Evolutionary conservation across 164 flowering plant genomes (phyloP), one percentile per base, ranked within the genome.

Genomic region (Stephania japonica): DNA sequence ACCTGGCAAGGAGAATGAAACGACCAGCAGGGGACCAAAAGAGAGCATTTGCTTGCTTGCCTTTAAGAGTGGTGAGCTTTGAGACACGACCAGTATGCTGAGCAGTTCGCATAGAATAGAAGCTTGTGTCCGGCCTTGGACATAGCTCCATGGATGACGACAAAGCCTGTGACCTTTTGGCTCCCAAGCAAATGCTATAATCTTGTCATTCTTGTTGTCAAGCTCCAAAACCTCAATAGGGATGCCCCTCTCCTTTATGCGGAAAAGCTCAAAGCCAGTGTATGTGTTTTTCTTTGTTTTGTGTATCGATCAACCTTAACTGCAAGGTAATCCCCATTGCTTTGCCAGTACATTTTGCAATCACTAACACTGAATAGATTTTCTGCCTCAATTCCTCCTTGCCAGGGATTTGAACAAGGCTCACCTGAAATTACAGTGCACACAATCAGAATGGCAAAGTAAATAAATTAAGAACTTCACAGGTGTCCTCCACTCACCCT

Each of bases 331-430:
- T 96, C 99, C 25, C 99, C 99, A 82, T 87, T 93, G 83, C 98
- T 90, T 80, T 96, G 99, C 99, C 98, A 96, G 69, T 93, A 96
- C 97, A 92, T 96, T 79, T 90, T 89, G 85, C 99, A 96, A 68
- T 96, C 97, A 81, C 97, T 90, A 18, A 93, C 98, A 82, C 97
- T 93, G 84, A 96, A 96, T 12, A 96, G 97, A 81, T 93, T 84
- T 93, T 96, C 82, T 96, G 98, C 80, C 99, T 86, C 76, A 93
- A 69, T 77, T 96, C 99, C 76, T 83, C 91, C 78, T 91, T 93
- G 77, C 95, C 72, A 5, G 98, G 99, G 72, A 96, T 87, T 88
- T 93, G 97, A 66, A 93, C 76, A 70, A 91, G 95, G 74, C 95
- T 88, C 73, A 95, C 97, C 99, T 83, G 61, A 10, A 23, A 73